These are phyloP conservation scores for Saccharomycopsis malanga DNA, from an alignment of 805 yeast species.

Conservation along the genomic window DNA sequence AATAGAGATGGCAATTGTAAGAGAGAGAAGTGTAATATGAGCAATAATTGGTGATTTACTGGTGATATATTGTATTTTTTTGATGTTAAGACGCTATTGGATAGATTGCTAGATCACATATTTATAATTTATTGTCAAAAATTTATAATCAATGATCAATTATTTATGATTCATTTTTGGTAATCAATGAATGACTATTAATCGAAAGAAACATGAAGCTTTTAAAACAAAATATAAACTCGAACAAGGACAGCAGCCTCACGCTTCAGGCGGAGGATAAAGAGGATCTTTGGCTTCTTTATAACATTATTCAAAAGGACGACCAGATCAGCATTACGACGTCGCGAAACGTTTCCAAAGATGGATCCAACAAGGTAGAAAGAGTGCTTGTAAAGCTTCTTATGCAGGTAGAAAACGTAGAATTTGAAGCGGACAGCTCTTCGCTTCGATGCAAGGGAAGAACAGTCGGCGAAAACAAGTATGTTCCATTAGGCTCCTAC, in stretches of 20 bases:
- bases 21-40: too few species aligned
- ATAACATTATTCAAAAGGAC: conserved; percentile 69
- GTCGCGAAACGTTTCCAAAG: conserved; percentile 49
- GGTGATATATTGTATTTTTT: too few species aligned
- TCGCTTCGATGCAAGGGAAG: conserved; percentile 75
- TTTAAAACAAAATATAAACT: conserved; percentile 36
- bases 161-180: too few species aligned
- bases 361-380: conserved; percentile 33
- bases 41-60: too few species aligned
- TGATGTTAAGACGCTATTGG: too few species aligned
- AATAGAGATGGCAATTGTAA: too few species aligned
- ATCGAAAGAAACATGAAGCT: background rate
- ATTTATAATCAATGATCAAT: too few species aligned
- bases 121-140: too few species aligned
- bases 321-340: conserved; percentile 72
- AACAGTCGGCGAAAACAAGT: conserved; percentile 56
- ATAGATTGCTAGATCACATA: too few species aligned
- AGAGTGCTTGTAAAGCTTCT: conserved; percentile 56
- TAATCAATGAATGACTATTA: too few species aligned
- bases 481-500: conserved; percentile 77
- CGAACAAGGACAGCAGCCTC: conserved; percentile 57
- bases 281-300: conserved; percentile 85
- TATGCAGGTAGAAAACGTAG: conserved; percentile 58
- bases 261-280: conserved; percentile 76
- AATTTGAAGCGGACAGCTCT: conserved; percentile 73